Base-by-base conservation (phyloP, 73 alveolate genomes). In the Symbiodinium pilosum region DNA sequence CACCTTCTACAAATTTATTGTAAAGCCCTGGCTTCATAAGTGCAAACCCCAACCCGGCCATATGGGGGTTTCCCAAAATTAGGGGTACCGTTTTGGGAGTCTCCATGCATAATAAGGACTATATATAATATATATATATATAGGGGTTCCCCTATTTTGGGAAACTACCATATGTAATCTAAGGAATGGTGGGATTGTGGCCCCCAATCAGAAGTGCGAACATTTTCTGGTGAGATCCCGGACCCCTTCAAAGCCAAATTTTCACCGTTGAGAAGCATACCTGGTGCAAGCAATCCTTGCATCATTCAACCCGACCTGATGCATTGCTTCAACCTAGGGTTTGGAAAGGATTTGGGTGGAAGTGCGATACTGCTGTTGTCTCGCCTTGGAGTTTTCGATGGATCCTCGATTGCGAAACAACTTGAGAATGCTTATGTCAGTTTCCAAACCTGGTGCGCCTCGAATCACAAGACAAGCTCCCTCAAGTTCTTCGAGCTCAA, bases 141-240 rank as follows among this genome's bases (percentile, higher is more conserved):
- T n/a, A n/a, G n/a, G n/a, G n/a, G n/a, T n/a, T n/a, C n/a, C n/a
- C n/a, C n/a, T 64, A 4, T 43, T 64, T 30, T 28, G 56, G 34
- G 2, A 24, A 2, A 41, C 26, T 18, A 0, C 4, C 32, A 34
- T 8, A 28, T 43, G 40, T 69, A 83, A 83, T 0, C 69, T 18
- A 38, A 89, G 95, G 95, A 20, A 3, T 89, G 95, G 95, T 89
- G 95, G 95, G 87, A 89, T 38, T 40, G 69, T 38, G 30, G 39
- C 41, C 51, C 87, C 4, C 5, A 18, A 26, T 84, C 86, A 24
- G 52, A 89, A 41, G 40, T 64, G 26, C 95, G 95, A 8, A 26
- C 86, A 4, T 87, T 84, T 56, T 30, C 11, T 7, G 95, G 95
- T 2, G 26, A 3, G 14, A n/a, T n/a, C 38, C 87, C 87, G 6